Conservation (phyloP, 441 rosid species). For the Pelargonium myrrhifolium region DNA sequence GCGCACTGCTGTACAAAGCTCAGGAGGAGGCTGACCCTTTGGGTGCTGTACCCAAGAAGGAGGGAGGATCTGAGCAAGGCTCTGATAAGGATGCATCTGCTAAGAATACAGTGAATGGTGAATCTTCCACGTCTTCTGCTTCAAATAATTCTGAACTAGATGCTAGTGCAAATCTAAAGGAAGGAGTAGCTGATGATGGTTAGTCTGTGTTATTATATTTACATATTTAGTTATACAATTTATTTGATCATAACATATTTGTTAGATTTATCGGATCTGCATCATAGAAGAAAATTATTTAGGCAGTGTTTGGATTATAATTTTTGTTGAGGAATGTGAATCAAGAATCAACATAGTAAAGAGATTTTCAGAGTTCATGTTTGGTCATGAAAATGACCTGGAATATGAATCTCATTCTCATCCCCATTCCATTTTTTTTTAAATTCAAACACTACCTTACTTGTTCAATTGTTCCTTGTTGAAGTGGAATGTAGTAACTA, state of each 20-base stretch:
- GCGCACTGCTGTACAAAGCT: constrained; percentile 69
- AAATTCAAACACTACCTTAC: too few species aligned
- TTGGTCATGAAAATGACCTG: too few species aligned
- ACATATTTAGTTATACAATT: background rate
- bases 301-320: too few species aligned
- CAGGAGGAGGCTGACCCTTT: constrained; percentile 87
- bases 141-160: constrained; percentile 41
- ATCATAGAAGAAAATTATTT: background rate
- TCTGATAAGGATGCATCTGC: constrained; percentile 37
- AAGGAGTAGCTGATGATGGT: constrained; percentile 41
- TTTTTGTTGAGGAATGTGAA: too few species aligned
- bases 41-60: constrained; percentile 65
- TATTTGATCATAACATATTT: background rate
- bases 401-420: too few species aligned
- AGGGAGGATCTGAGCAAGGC: constrained; percentile 30
- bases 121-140: constrained; percentile 41
- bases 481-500: background rate
- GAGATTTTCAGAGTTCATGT: too few species aligned
- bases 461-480: background rate
- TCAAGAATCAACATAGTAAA: too few species aligned
- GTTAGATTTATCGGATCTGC: background rate
- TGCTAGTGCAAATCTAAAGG: constrained; percentile 41
- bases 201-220: constrained; percentile 8
- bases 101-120: constrained; percentile 36
- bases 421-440: too few species aligned